phyloP scores from a whole-genome alignment of 495 filamentous ascomycete genomes.

The Hypoxylon trugodes region DNA sequence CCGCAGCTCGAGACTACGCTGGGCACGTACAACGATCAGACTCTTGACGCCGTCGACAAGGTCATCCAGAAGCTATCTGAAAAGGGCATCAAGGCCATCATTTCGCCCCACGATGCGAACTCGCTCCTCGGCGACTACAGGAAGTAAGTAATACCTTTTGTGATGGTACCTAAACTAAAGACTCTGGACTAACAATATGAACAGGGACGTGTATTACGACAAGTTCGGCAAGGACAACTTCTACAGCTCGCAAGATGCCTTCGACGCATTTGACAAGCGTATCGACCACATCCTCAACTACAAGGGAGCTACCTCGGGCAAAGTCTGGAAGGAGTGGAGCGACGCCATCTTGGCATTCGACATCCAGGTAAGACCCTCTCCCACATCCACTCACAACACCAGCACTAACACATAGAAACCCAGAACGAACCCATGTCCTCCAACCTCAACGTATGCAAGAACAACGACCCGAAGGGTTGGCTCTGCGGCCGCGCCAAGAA shows the following conservation, averaged over 20 bases:
- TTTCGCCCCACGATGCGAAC: slow-evolving; percentile 54
- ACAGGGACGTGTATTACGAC: slow-evolving; percentile 43
- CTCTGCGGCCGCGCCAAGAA: slow-evolving; percentile 43
- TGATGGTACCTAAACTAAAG: neutral
- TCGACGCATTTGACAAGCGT: slow-evolving; percentile 46
- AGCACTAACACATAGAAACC: neutral
- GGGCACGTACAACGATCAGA: slow-evolving; percentile 43
- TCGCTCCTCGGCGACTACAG: slow-evolving; percentile 36
- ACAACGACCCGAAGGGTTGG: slow-evolving; percentile 45
- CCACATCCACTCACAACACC: neutral
- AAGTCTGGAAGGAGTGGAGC: slow-evolving; percentile 45
- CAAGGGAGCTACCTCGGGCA: slow-evolving; percentile 41
- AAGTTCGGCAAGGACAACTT: slow-evolving; percentile 42
- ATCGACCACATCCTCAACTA: slow-evolving; percentile 47
- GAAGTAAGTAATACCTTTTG: slow-evolving; percentile 22
- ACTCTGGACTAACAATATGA: neutral
- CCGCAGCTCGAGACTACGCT: slow-evolving; percentile 41
- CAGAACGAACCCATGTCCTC: slow-evolving; percentile 52
- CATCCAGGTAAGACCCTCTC: slow-evolving; percentile 21
- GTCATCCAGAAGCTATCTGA: slow-evolving; percentile 40
- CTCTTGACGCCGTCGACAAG: slow-evolving; percentile 47
- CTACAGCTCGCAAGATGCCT: slow-evolving; percentile 42
- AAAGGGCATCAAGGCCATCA: slow-evolving; percentile 52
- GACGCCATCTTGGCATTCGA: slow-evolving; percentile 54
- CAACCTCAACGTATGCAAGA: slow-evolving; percentile 23